Conservation (phyloP, 345 rosid species). For the Arabidopsis suecica region DNA sequence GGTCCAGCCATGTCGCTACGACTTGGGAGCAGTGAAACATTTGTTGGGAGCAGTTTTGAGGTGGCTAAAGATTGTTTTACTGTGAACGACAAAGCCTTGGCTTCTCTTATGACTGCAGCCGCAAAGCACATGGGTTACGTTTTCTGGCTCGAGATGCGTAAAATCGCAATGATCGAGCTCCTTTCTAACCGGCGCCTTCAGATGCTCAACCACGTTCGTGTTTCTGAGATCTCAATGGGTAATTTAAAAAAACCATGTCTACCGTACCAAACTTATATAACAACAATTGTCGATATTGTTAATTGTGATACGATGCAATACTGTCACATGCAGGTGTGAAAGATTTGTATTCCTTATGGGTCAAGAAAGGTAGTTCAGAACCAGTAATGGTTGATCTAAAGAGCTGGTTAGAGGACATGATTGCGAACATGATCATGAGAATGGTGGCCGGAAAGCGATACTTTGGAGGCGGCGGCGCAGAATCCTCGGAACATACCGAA, state of each 20-base stretch:
- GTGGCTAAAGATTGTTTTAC: slow-evolving; percentile 67
- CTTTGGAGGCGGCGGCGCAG: slow-evolving; percentile 29
- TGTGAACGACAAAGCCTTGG: slow-evolving; percentile 61
- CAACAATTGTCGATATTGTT: background rate
- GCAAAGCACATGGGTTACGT: slow-evolving; percentile 68
- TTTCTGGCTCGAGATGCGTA: slow-evolving; percentile 75
- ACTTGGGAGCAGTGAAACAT: slow-evolving; percentile 50
- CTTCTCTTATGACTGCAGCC: slow-evolving; percentile 57
- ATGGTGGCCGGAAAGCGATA: slow-evolving; percentile 62
- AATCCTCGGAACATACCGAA: slow-evolving; percentile 25
- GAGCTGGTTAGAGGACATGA: slow-evolving; percentile 53
- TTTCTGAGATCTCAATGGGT: slow-evolving; percentile 43
- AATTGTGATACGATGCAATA: slow-evolving; percentile 35
- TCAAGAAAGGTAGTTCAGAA: slow-evolving; percentile 25
- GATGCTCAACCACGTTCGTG: slow-evolving; percentile 53
- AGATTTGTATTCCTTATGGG: slow-evolving; percentile 46
- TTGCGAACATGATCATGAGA: slow-evolving; percentile 49
- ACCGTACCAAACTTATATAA: too few species aligned
- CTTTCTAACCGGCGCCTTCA: slow-evolving; percentile 65
- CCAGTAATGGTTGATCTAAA: slow-evolving; percentile 53
- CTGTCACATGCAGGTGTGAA: slow-evolving; percentile 43
- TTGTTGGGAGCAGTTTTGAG: slow-evolving; percentile 55
- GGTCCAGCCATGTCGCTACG: slow-evolving; percentile 59
- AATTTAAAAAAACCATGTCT: background rate
- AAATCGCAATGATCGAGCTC: slow-evolving; percentile 64